Evolutionary conservation across 371 early-diverging fungal species (phyloP), one percentile per base, ranked within the genome.

Genomic region (Astathelohania contejeani): DNA sequence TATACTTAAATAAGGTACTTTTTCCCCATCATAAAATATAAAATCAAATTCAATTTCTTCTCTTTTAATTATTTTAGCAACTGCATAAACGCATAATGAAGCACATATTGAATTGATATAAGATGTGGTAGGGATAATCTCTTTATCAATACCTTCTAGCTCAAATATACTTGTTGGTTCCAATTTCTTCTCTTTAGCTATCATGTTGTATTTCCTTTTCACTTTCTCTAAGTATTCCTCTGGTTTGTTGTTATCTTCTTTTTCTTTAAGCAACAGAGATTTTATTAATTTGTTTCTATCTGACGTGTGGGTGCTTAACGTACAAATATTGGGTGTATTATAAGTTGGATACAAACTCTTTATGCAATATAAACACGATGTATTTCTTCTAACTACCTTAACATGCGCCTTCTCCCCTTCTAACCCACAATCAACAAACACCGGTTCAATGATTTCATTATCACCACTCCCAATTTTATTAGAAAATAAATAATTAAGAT

Each of bases 91-190:
- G 6, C 49, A 60, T 19, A 70, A 35, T 35, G 56, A 56, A 28
- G 70, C 66, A 49, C 60, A 62, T 18, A 70, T 60, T 23, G 70
- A 62, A 50, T 65, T 66, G 43, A 70, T 63, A 56, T 37, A 53
- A 32, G 58, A 57, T 7, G 53, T 47, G 48, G 54, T 63, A n/a
- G 70, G 61, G 1, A 62, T 43, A 43, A 63, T 60, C 10, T 45
- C 40, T 10, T 55, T 37, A 14, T 22, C 27, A 26, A 56, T 25
- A 23, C 53, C 55, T 20, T 32, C 2, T 25, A 63, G 47, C 37
- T 62, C 63, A 48, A 53, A 47, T 22, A n/a, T 26, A 47, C 27
- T 44, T 6, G 65, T 65, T 16, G 12, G n/a, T 32, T 22, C 53
- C 9, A 46, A 20, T 47, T 20, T 26, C 39, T 65, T 68, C 35